These are phyloP conservation scores for Poa annua DNA, from an alignment of 176 grass and related monocot species.

Conservation along the genomic window DNA sequence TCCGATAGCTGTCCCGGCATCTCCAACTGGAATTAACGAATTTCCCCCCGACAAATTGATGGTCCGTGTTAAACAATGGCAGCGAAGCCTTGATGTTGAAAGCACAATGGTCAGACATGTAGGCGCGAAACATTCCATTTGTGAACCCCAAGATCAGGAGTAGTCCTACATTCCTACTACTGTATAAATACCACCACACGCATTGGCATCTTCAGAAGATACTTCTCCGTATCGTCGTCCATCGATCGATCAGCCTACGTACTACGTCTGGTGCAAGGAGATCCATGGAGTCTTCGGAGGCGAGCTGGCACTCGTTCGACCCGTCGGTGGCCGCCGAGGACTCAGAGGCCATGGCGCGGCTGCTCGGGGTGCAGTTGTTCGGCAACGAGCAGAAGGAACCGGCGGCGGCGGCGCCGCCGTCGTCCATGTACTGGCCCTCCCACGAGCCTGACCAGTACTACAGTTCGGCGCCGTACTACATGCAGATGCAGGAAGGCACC, in stretches of 20 bases:
- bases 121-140: slow-evolving; percentile 45
- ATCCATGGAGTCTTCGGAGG: slow-evolving; percentile 50
- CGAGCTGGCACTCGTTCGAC: slow-evolving; percentile 74
- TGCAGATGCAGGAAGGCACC: slow-evolving; percentile 56
- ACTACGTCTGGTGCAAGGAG: slow-evolving; percentile 3
- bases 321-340: slow-evolving; percentile 63
- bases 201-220: slow-evolving; percentile 20
- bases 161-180: neutral
- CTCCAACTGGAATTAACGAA: slow-evolving; percentile 48
- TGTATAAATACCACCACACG: slow-evolving; percentile 39
- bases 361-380: slow-evolving; percentile 64
- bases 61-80: slow-evolving; percentile 39
- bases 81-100: slow-evolving; percentile 35
- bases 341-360: slow-evolving; percentile 73
- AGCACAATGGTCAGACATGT: slow-evolving; percentile 53
- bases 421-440: slow-evolving; percentile 62
- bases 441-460: slow-evolving; percentile 64
- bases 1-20: slow-evolving; percentile 38
- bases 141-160: neutral
- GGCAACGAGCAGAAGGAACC: slow-evolving; percentile 46
- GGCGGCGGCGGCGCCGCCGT: slow-evolving; percentile 8
- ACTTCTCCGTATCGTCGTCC: neutral
- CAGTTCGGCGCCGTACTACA: slow-evolving; percentile 48
- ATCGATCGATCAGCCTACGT: neutral
- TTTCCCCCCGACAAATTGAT: slow-evolving; percentile 14